Conservation (phyloP, 306 rosid species). For the Erythrophleum fordii region DNA sequence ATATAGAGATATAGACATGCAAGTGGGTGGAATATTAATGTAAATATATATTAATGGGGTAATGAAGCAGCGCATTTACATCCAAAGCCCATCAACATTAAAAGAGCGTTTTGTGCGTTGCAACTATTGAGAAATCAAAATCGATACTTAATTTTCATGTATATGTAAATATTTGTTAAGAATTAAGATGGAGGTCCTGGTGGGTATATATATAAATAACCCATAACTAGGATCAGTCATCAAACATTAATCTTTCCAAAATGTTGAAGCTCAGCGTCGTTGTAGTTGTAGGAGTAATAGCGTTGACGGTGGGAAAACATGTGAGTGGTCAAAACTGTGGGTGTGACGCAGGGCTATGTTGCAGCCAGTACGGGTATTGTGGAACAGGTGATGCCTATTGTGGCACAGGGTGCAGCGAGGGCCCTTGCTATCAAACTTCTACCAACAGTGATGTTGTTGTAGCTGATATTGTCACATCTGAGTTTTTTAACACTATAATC, state of each 20-base stretch:
- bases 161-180: neutral
- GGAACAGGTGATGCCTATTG: constrained; percentile 57
- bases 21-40: no score
- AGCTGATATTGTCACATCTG: constrained; percentile 58
- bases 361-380: constrained; percentile 74
- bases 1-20: no score
- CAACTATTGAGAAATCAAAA: neutral
- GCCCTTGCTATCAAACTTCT: constrained; percentile 51
- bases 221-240: no score
- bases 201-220: neutral
- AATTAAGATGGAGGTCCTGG: no score
- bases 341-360: constrained; percentile 58
- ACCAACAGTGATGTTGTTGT: constrained; percentile 45
- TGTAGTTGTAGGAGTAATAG: neutral
- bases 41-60: no score
- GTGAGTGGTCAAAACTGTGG: constrained; percentile 63
- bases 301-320: neutral
- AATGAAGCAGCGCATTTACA: neutral
- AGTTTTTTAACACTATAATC: constrained; percentile 60
- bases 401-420: constrained; percentile 63
- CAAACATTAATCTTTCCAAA: no score
- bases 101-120: no score
- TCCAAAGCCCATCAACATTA: neutral
- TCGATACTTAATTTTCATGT: no score
- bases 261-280: no score